phyloP scores from a whole-genome alignment of 2,329 filamentous ascomycete genomes.

The Nothophaeocryptopus gaeumannii region DNA sequence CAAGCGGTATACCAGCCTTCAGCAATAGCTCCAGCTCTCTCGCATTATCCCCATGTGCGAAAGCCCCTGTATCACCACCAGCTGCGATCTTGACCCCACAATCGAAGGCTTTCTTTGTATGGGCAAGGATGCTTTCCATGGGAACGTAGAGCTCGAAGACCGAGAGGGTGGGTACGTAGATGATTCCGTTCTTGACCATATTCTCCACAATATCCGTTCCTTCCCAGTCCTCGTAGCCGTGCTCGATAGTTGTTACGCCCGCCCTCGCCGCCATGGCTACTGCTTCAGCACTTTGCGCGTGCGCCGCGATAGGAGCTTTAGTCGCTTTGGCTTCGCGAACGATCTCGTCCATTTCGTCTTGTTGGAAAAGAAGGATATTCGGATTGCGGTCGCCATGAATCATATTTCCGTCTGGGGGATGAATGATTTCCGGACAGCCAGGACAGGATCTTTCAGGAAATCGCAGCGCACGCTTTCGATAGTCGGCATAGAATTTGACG shows the following conservation, averaged over 20 bases:
- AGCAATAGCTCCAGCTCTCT: slow-evolving; percentile 56
- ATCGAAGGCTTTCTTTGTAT: slow-evolving; percentile 47
- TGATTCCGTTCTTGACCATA: slow-evolving; percentile 46
- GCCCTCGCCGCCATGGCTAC: slow-evolving; percentile 33
- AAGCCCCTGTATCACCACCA: slow-evolving; percentile 55
- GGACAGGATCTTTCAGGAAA: slow-evolving; percentile 28
- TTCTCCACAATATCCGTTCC: slow-evolving; percentile 43
- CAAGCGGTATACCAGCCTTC: slow-evolving; percentile 50
- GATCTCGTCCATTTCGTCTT: slow-evolving; percentile 33
- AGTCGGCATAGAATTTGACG: slow-evolving; percentile 37
- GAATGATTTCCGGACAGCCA: slow-evolving; percentile 27
- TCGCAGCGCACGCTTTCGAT: slow-evolving; percentile 30
- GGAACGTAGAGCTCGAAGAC: slow-evolving; percentile 39
- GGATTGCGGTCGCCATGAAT: slow-evolving; percentile 25
- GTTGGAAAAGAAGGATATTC: slow-evolving; percentile 26
- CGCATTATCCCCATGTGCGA: slow-evolving; percentile 53
- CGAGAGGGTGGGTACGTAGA: slow-evolving; percentile 55
- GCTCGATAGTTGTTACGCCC: slow-evolving; percentile 36
- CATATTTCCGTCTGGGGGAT: slow-evolving; percentile 21
- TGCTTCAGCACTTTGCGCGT: slow-evolving; percentile 30
- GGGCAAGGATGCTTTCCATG: slow-evolving; percentile 30
- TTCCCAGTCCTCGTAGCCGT: slow-evolving; percentile 27
- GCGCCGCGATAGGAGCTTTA: slow-evolving; percentile 32
- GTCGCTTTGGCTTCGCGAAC: slow-evolving; percentile 30
- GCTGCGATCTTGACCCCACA: slow-evolving; percentile 51